These are phyloP conservation scores for Colletotrichum viniferum DNA, from an alignment of 2,329 filamentous ascomycete species.

Conservation along the genomic window DNA sequence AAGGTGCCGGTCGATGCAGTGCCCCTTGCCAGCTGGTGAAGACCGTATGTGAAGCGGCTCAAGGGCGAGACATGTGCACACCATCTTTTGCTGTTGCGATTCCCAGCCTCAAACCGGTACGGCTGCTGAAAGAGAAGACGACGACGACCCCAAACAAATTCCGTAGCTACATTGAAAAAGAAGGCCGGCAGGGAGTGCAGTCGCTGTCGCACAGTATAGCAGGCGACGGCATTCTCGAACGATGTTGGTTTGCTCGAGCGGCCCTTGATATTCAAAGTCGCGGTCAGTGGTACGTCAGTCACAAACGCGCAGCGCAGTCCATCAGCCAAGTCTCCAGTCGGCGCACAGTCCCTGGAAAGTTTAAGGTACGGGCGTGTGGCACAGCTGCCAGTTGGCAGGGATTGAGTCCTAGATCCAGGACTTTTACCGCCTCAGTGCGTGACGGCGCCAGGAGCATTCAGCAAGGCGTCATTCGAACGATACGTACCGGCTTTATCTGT, in stretches of 20 bases:
- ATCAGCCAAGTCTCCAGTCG: background rate
- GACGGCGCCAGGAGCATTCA: background rate
- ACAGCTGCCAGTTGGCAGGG: conserved; percentile 10
- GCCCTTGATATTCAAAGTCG: background rate
- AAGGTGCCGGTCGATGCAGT: background rate
- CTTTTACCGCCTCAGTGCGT: background rate
- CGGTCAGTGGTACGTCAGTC: background rate
- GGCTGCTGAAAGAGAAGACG: background rate
- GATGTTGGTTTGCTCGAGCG: background rate
- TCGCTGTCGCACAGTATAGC: background rate
- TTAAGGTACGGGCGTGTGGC: background rate
- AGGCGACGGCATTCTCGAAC: background rate
- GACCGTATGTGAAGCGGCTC: background rate
- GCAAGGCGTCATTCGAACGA: conserved; percentile 1
- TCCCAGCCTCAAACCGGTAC: background rate
- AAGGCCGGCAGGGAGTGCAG: background rate
- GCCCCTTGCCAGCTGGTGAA: background rate
- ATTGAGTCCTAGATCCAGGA: conserved; percentile 16
- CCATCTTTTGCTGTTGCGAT: background rate
- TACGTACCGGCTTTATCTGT: background rate
- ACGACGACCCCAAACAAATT: background rate
- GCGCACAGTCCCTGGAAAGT: conserved; percentile 10
- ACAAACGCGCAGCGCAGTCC: background rate
- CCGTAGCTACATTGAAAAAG: background rate
- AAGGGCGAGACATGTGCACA: background rate